Base-by-base conservation (phyloP, 1,284 basidiomycete species). In the Marasmius oreades region DNA sequence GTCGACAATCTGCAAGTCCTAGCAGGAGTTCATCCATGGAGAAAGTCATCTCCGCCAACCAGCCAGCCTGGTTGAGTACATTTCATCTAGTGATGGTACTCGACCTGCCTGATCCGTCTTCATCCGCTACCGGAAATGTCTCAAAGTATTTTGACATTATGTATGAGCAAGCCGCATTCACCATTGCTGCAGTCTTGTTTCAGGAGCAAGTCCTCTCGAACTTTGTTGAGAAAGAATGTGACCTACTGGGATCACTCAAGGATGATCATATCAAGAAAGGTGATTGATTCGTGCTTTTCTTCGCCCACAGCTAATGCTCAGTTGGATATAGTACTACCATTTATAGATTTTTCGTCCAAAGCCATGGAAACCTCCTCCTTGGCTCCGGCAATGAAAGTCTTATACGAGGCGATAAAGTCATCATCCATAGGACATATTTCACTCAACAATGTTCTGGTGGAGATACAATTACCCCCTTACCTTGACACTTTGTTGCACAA, bases 1-100 rank as follows among this genome's bases (percentile, higher is more conserved):
- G 23, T 18, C 24, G 47, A 50, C 24, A 33, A 26, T 59, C 60
- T 24, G 61, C 63, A 42, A 69, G 70, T 16, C 60, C 61, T 28
- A 76, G 67, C 51, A 73, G 73, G 20, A 72, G 73, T 54, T 66
- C 66, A 44, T 63, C 71, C 6, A 65, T 68, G 36, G 68, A 68
- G 11, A 71, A 72, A 50, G 70, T 69, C 36, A 62, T 61, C 1
- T 52, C 65, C 10, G 61, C 58, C n/a, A 52, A 67, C 12, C 44
- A 47, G 14, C 73, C 67, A 55, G 75, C 83, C 0, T 84, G 85
- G 81, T 74, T 95, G 51, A 81, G 88, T 64, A 88, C 85, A 55
- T 96, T 97, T 70, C 92, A 96, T 70, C 78, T 97, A 58, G 91
- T 94, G 8, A 73, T 96, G 55, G 91, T 96, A 8, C 76, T 95